These are phyloP conservation scores for Aspergillus pseudonomiae DNA, from an alignment of 2,329 filamentous ascomycete species.

Conservation along the genomic window DNA sequence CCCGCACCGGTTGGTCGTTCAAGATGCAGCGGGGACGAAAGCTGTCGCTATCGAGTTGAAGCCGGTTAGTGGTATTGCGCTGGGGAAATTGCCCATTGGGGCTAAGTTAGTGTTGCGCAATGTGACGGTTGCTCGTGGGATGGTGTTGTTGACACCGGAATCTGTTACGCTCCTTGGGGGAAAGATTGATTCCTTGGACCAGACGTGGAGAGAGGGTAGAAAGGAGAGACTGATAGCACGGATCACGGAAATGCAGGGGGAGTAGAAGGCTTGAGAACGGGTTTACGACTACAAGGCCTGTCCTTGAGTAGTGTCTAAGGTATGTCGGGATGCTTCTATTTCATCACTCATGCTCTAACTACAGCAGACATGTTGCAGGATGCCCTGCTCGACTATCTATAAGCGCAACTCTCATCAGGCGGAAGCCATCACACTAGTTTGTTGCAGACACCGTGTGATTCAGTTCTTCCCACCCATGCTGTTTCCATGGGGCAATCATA, in stretches of 20 bases:
- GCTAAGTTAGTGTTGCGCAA: conserved; percentile 76
- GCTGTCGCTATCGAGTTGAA: conserved; percentile 74
- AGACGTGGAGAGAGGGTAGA: conserved; percentile 72
- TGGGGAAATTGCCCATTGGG: conserved; percentile 68
- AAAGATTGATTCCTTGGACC: conserved; percentile 80
- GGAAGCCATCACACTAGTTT: conserved; percentile 12
- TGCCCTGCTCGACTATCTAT: conserved; percentile 1
- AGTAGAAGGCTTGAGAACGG: conserved; percentile 1
- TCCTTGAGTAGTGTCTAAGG: not conserved
- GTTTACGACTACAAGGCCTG: not conserved
- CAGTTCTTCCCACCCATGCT: conserved; percentile 63
- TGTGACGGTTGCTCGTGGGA: conserved; percentile 69
- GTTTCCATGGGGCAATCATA: conserved; percentile 79
- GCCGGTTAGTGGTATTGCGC: conserved; percentile 65
- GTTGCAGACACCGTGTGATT: conserved; percentile 31
- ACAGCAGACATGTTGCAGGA: not conserved
- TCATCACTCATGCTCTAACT: conserved; percentile 2
- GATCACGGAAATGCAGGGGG: conserved; percentile 45
- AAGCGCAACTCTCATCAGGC: not conserved
- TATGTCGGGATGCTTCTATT: conserved; percentile 3
- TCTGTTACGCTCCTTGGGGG: conserved; percentile 78
- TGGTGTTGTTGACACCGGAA: conserved; percentile 73
- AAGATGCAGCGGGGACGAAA: conserved; percentile 73
- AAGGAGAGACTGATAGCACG: conserved; percentile 69
- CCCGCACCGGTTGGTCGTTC: conserved; percentile 78